These are phyloP conservation scores for Lichtheimia corymbifera DNA, from an alignment of 371 early-diverging fungal genomes.

Conservation along the genomic window DNA sequence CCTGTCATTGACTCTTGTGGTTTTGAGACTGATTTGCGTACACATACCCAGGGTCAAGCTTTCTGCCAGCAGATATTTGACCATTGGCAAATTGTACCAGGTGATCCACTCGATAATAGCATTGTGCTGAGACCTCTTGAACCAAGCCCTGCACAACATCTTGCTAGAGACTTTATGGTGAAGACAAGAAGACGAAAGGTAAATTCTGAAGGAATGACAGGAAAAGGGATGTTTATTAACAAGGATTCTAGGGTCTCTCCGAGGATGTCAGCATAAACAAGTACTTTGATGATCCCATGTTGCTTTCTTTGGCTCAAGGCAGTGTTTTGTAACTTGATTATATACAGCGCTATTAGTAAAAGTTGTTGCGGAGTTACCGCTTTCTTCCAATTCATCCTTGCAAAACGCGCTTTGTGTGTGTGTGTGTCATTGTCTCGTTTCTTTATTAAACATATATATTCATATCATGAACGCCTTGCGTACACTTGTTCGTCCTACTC, in stretches of 20 bases:
- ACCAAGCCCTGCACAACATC: slow-evolving; percentile 80
- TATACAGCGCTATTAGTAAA: slow-evolving; percentile 1
- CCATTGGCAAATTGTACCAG: slow-evolving; percentile 97
- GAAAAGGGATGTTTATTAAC: not conserved
- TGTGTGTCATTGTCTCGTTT: not conserved
- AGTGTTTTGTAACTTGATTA: slow-evolving; percentile 32
- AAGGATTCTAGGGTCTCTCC: slow-evolving; percentile 57
- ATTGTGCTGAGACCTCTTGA: slow-evolving; percentile 90
- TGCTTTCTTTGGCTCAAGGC: slow-evolving; percentile 62
- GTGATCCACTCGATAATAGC: slow-evolving; percentile 92
- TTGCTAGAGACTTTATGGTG: slow-evolving; percentile 97
- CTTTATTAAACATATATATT: not conserved
- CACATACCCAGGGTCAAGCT: slow-evolving; percentile 95
- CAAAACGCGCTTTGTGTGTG: not conserved
- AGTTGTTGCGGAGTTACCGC: not conserved
- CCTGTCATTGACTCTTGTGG: slow-evolving; percentile 97
- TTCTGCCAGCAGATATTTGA: slow-evolving; percentile 95
- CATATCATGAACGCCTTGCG: slow-evolving; percentile 12
- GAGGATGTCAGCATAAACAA: slow-evolving; percentile 95
- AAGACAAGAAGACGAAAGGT: slow-evolving; percentile 96
- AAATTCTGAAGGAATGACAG: not conserved
- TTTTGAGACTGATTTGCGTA: slow-evolving; percentile 95
- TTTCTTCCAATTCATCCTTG: not conserved
- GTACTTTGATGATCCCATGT: slow-evolving; percentile 94
- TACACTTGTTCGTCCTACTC: slow-evolving; percentile 4